Conservation (phyloP, 2,329 filamentous ascomycete species). For the Colletotrichum sp. region DNA sequence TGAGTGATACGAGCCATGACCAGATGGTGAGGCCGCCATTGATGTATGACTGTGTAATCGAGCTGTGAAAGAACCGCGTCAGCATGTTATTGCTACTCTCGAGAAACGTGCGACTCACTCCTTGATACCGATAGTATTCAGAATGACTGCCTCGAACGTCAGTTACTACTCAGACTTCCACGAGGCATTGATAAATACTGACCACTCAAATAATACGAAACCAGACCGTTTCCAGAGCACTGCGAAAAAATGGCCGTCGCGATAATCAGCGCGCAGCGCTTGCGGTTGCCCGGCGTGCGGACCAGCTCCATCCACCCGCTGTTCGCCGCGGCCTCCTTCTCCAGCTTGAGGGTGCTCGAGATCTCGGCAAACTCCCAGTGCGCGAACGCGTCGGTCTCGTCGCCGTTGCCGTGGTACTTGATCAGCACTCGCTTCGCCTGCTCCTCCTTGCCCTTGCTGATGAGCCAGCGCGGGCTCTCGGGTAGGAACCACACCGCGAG, state of each 20-base stretch:
- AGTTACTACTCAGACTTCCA: neutral
- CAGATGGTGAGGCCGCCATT: constrained; percentile 28
- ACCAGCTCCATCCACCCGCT: constrained; percentile 40
- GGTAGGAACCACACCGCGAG: constrained; percentile 51
- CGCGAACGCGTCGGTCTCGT: constrained; percentile 19
- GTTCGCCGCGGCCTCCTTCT: constrained; percentile 38
- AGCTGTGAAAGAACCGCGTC: neutral
- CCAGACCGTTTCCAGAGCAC: constrained; percentile 18
- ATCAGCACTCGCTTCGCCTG: constrained; percentile 56
- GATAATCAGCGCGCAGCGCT: constrained; percentile 24
- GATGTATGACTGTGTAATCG: constrained; percentile 10
- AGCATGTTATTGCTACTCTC: accelerated
- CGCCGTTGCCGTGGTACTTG: constrained; percentile 30
- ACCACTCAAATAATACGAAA: constrained; percentile 6
- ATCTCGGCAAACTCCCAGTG: constrained; percentile 24
- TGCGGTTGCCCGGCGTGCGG: constrained; percentile 32
- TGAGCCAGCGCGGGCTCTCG: constrained; percentile 65
- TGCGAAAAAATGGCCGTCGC: constrained; percentile 37
- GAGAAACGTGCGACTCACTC: neutral
- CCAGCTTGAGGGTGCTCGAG: constrained; percentile 45
- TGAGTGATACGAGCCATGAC: constrained; percentile 28
- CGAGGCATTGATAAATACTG: accelerated
- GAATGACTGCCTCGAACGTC: neutral
- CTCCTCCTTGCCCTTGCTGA: constrained; percentile 53
- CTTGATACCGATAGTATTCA: constrained; percentile 8